phyloP scores from a whole-genome alignment of 768 basidiomycete genomes.

The Hydnum rufescens region DNA sequence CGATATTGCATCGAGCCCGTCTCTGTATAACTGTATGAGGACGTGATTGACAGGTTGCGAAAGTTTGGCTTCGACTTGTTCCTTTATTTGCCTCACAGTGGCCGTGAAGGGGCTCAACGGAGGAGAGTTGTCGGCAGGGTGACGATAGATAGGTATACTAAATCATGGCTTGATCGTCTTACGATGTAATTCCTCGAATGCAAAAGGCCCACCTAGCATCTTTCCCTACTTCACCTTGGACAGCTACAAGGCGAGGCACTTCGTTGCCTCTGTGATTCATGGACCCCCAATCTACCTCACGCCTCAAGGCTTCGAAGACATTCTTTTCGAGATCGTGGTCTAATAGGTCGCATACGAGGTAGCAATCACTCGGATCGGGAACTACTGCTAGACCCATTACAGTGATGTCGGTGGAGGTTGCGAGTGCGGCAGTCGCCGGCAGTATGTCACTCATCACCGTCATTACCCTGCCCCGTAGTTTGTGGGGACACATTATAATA shows the following conservation, averaged over 20 bases:
- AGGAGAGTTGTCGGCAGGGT: slow-evolving; percentile 64
- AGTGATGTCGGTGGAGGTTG: neutral
- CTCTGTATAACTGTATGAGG: slow-evolving; percentile 63
- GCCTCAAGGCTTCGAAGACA: slow-evolving; percentile 36
- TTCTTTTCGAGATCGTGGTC: slow-evolving; percentile 12
- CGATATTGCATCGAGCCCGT: slow-evolving; percentile 63
- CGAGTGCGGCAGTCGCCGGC: neutral
- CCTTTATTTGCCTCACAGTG: slow-evolving; percentile 44
- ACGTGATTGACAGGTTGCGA: slow-evolving; percentile 63
- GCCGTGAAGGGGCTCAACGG: slow-evolving; percentile 44
- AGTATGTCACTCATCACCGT: too few relatives aligned
- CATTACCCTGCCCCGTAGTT: too few relatives aligned
- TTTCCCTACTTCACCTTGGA: slow-evolving; percentile 35
- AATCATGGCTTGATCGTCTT: neutral
- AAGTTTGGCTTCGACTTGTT: slow-evolving; percentile 36
- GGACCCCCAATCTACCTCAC: slow-evolving; percentile 49
- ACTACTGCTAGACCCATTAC: too few relatives aligned
- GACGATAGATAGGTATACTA: slow-evolving; percentile 63
- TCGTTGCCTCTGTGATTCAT: slow-evolving; percentile 66
- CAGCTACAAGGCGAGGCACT: slow-evolving; percentile 44
- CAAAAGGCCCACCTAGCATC: slow-evolving; percentile 29
- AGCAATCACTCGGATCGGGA: neutral
- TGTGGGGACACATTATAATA: too few relatives aligned
- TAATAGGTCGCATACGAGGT: neutral
- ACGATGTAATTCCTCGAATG: neutral